phyloP scores from a whole-genome alignment of 768 basidiomycete species.

The Suillus weaverae region DNA sequence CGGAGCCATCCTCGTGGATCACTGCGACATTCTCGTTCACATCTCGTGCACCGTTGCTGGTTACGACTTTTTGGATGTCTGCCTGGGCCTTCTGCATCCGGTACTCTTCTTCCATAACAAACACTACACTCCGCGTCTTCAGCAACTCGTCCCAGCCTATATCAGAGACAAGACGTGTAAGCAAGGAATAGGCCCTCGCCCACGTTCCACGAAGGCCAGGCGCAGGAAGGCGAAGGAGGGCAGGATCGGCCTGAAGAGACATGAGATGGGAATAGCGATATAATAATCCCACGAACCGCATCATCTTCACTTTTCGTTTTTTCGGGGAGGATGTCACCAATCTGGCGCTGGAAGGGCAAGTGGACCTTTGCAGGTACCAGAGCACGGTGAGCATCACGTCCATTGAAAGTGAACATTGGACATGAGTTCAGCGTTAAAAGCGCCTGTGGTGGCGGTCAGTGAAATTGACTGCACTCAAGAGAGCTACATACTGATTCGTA shows the following conservation, averaged over 20 bases:
- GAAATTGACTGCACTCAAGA: background rate
- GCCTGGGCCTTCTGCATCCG: constrained; percentile 89
- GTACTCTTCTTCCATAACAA: constrained; percentile 99
- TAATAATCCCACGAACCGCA: constrained; percentile 47
- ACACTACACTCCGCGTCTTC: constrained; percentile 90
- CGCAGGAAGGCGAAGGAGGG: constrained; percentile 90
- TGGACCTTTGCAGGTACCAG: constrained; percentile 80
- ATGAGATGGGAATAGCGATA: constrained; percentile 1
- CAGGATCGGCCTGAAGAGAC: constrained; percentile 77
- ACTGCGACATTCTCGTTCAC: constrained; percentile 39
- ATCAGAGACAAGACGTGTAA: constrained; percentile 87
- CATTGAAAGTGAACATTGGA: constrained; percentile 99
- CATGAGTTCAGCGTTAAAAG: constrained; percentile 96
- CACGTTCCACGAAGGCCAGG: constrained; percentile 95
- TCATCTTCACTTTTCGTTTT: constrained; percentile 81
- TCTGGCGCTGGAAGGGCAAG: constrained; percentile 81
- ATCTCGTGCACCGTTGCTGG: constrained; percentile 22
- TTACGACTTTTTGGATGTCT: constrained; percentile 49
- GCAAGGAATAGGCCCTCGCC: constrained; percentile 88
- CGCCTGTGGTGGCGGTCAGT: constrained; percentile 41
- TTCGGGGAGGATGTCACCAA: constrained; percentile 89
- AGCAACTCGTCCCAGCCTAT: constrained; percentile 99
- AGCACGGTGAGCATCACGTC: constrained; percentile 87
- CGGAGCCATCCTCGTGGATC: constrained; percentile 66
- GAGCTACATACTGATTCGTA: constrained; percentile 59